A percentile compares a stretch with the other conserved stretches of the same genome.
These are phyloP conservation scores for Vigna nakashimae DNA, from an alignment of 306 rosid species.

Conservation along the genomic window DNA sequence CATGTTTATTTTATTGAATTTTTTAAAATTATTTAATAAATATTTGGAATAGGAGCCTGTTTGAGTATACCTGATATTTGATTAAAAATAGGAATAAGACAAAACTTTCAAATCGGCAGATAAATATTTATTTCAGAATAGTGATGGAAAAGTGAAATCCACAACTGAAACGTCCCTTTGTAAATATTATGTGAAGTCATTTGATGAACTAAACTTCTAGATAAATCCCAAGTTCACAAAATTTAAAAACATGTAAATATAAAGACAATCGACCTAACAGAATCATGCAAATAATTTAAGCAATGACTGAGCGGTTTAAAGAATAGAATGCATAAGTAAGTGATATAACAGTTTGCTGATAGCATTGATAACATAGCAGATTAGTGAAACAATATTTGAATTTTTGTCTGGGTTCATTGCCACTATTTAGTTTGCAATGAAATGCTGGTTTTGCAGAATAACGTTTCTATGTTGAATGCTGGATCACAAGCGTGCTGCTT, in stretches of 20 bases:
- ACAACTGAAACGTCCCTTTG: background rate
- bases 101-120: too few relatives aligned
- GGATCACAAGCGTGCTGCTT: background rate
- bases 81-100: too few relatives aligned
- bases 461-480: background rate
- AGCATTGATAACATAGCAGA: background rate
- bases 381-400: background rate
- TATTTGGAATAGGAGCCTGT: too few relatives aligned
- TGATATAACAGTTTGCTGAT: slow-evolving; percentile 4
- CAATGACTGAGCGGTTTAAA: background rate
- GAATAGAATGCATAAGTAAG: background rate
- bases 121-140: too few relatives aligned
- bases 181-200: slow-evolving; percentile 1
- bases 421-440: background rate
- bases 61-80: too few relatives aligned
- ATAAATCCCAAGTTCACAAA: background rate
- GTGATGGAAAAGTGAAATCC: too few relatives aligned
- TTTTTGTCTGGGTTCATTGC: background rate
- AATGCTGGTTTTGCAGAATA: background rate
- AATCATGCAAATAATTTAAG: background rate
- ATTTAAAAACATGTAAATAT: background rate
- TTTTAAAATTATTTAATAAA: too few relatives aligned
- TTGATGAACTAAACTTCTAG: background rate
- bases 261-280: background rate
- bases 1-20: too few relatives aligned